A percentile compares a stretch with the other conserved stretches of the same genome.
These are phyloP conservation scores for Pyrus hybrid DNA, from an alignment of 331 rosid genomes.

Conservation along the genomic window DNA sequence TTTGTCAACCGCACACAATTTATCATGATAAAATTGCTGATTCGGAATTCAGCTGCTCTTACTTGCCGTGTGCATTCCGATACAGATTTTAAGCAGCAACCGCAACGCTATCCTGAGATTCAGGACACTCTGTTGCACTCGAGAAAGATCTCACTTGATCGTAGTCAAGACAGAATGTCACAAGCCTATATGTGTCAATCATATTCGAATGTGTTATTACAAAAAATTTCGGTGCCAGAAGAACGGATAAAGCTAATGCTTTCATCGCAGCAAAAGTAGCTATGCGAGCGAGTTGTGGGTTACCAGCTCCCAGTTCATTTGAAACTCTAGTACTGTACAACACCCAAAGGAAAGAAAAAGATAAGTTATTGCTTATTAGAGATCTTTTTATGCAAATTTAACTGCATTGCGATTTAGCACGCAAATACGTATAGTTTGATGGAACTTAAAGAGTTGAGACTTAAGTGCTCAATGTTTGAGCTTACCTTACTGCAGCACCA, in stretches of 20 bases:
- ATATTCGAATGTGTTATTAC: too few relatives aligned
- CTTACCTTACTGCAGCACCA: constrained; percentile 42
- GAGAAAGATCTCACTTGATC: background rate
- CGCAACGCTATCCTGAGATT: background rate
- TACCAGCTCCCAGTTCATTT: background rate
- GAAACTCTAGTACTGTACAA: background rate
- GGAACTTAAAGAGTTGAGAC: background rate
- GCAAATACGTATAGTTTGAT: background rate
- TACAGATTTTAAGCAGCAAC: background rate
- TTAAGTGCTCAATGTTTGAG: background rate
- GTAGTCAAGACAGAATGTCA: background rate
- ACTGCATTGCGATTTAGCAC: background rate
- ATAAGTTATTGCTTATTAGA: background rate
- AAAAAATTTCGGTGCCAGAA: background rate
- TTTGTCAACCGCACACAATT: background rate
- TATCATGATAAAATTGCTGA: background rate
- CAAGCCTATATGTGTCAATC: background rate
- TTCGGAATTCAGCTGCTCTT: background rate
- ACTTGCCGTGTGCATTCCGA: background rate
- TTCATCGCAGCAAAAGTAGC: background rate
- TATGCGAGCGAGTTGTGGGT: background rate
- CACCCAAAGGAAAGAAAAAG: background rate
- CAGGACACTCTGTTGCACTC: background rate
- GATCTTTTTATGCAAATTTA: background rate
- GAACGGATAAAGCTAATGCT: background rate